Base-by-base conservation (phyloP, 2,329 filamentous ascomycete species). In the Laburnicola sp. region DNA sequence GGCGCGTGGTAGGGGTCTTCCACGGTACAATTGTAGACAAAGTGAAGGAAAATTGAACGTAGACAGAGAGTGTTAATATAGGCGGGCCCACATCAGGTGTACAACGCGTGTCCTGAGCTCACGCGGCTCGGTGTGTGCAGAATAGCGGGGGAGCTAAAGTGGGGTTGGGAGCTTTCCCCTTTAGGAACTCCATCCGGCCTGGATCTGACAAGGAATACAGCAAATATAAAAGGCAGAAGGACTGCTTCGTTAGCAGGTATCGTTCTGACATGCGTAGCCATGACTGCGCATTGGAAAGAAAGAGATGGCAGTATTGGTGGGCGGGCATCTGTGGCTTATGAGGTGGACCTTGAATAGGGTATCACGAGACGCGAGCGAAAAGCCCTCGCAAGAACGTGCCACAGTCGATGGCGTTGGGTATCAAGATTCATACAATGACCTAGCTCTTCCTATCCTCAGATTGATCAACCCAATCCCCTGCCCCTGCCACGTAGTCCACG, bases 401-500 rank as follows among this genome's bases (percentile, higher is more conserved):
- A 5, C 35, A 37, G 23, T 35, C 6, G 16, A 6, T n/a, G 7
- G 7, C 32, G 4, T 49, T 53, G 53, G 40, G 48, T 37, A 51
- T 57, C 48, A 53, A 53, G 50, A 39, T 47, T 31, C 21, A 22
- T 28, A 16, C 6, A n/a, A n/a, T n/a, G n/a, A n/a, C n/a, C 7
- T 43, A 11, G 23, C 30, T 40, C 38, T 40, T 42, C 37, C 38
- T 37, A 11, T 16, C 25, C 3, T 8, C 7, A 6, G n/a, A 25
- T 11, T 6, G 1, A 34, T 64, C 45, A 68, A 10, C 63, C 61
- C 44, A 64, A 28, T 6, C 68, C 68, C 51, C 68, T 57, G 36
- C 66, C 69, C 22, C 68, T 53, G 2, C 66, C 66, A 51, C 71
- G 65, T 35, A 72, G 55, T 2, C 75, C 74, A 44, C 76, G 70